These are phyloP conservation scores for Sporothrix dimorphospora DNA, from an alignment of 2,329 filamentous ascomycete genomes.

Conservation along the genomic window DNA sequence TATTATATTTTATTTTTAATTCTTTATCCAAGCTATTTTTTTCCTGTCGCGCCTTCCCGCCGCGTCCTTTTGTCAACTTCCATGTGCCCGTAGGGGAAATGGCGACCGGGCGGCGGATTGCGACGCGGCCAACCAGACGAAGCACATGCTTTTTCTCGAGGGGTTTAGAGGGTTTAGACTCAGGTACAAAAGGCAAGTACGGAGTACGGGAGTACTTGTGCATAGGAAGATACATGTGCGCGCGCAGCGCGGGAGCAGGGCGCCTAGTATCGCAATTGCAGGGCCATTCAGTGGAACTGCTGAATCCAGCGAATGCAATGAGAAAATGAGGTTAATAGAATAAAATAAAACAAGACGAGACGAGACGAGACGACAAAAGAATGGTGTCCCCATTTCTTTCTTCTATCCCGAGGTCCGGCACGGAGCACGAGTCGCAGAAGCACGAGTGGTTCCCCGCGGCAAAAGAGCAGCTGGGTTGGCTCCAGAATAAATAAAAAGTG, in stretches of 20 bases:
- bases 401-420: conserved; percentile 12
- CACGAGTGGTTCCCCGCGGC: conserved; percentile 15
- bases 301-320: background rate
- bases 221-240: background rate
- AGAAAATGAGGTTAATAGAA: background rate
- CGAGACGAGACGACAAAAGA: too few relatives aligned
- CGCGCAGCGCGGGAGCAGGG: background rate
- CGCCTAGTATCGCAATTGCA: background rate
- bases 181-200: background rate
- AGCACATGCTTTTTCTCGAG: conserved; percentile 17
- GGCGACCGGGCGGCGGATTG: background rate
- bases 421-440: conserved; percentile 12
- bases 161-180: background rate
- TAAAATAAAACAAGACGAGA: background rate
- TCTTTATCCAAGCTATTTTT: background rate
- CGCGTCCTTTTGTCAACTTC: conserved; percentile 11
- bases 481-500: background rate
- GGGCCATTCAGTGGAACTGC: background rate
- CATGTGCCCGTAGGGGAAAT: conserved; percentile 17
- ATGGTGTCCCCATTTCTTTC: background rate
- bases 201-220: too few relatives aligned
- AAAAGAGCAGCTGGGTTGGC: background rate
- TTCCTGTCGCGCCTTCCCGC: conserved; percentile 10
- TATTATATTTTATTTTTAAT: background rate
- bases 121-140: conserved; percentile 3